Conservation (phyloP, 352 stramenopile species). For the Phytophthora boehmeriae region DNA sequence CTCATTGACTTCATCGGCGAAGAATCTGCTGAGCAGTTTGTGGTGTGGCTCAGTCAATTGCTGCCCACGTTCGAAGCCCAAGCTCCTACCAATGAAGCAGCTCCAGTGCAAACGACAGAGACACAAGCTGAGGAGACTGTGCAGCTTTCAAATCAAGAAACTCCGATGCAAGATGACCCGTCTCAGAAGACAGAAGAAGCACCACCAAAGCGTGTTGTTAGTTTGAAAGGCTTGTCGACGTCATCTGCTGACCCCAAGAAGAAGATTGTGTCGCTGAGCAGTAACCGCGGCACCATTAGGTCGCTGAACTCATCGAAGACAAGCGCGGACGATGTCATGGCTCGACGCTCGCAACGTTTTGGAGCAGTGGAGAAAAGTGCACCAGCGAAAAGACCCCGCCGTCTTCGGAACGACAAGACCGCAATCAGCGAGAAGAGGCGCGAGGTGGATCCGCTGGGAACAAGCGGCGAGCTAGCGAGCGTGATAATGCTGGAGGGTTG, state of each 20-base stretch:
- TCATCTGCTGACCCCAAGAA: constrained; percentile 41
- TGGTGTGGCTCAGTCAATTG: constrained; percentile 66
- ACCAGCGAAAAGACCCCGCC: constrained; percentile 28
- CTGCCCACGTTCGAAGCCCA: constrained; percentile 57
- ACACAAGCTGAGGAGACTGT: constrained; percentile 11
- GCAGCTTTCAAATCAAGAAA: constrained; percentile 1
- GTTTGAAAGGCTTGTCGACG: constrained; percentile 52
- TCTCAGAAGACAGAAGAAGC: constrained; percentile 17
- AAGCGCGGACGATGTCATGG: constrained; percentile 62
- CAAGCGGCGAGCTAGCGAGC: constrained; percentile 32
- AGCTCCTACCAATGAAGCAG: constrained; percentile 8
- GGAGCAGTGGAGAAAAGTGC: constrained; percentile 55
- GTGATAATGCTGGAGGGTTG: constrained; percentile 33
- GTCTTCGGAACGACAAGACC: constrained; percentile 14
- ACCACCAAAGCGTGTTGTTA: constrained; percentile 64
- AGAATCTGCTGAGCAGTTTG: constrained; percentile 75
- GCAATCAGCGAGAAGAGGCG: constrained; percentile 27
- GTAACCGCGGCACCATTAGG: constrained; percentile 55
- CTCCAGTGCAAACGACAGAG: constrained; percentile 2
- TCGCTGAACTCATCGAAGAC: constrained; percentile 48
- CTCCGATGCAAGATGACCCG: constrained; percentile 17
- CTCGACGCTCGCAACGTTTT: constrained; percentile 80
- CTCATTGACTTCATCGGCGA: constrained; percentile 87
- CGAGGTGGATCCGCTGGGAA: constrained; percentile 21
- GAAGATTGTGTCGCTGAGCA: constrained; percentile 56